Evolutionary conservation across 148 eudicot genomes (phyloP).

Genomic region (Persicaria maculosa): DNA sequence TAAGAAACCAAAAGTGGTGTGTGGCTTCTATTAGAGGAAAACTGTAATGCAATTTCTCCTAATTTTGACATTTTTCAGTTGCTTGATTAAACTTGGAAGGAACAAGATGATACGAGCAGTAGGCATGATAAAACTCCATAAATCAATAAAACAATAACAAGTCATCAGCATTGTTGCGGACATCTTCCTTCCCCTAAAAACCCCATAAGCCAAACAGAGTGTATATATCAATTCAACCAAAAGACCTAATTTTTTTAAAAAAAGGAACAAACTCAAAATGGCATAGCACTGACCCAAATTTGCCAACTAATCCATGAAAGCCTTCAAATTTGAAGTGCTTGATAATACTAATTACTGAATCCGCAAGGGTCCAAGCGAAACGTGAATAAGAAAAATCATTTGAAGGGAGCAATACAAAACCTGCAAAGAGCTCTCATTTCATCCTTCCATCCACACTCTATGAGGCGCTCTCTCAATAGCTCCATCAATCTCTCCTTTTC

Average conservation of each 20-base stretch:
- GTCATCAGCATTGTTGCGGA: background rate
- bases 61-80: no score
- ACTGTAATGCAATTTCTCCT: background rate
- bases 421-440: slow-evolving; percentile 43
- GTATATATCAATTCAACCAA: background rate
- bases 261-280: background rate
- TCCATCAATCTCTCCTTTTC: slow-evolving; percentile 69
- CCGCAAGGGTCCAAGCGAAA: background rate
- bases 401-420: slow-evolving; percentile 5
- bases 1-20: background rate
- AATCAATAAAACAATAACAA: background rate
- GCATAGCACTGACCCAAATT: no score
- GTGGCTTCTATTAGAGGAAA: background rate
- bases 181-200: no score
- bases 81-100: no score
- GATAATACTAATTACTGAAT: no score
- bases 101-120: no score
- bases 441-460: slow-evolving; percentile 60
- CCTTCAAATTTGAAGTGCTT: no score
- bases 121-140: background rate
- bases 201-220: no score
- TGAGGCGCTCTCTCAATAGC: slow-evolving; percentile 59
- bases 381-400: background rate
- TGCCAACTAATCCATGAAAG: no score
- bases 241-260: background rate